Conservation (phyloP, 2,329 filamentous ascomycete genomes). For the Penicillium sp. region DNA sequence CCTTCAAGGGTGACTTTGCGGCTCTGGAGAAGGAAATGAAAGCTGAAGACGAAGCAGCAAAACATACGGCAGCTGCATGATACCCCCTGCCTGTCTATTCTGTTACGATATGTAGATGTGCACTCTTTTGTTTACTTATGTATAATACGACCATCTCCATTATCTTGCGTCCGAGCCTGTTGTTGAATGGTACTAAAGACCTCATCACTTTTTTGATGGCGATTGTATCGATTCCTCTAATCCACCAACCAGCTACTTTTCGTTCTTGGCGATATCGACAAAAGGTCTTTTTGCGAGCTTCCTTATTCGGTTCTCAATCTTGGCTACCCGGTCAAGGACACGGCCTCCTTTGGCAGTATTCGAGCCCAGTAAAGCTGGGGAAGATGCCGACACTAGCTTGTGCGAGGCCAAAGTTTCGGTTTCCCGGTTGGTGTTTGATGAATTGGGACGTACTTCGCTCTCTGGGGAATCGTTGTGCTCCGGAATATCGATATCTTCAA, state of each 20-base stretch:
- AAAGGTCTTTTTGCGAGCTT: neutral
- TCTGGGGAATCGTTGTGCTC: neutral
- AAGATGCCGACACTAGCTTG: neutral
- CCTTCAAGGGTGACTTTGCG: constrained; percentile 49
- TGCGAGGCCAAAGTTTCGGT: neutral
- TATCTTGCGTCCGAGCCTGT: neutral
- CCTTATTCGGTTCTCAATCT: neutral
- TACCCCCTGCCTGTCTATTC: constrained; percentile 2
- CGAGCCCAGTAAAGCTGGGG: neutral
- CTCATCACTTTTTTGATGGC: too few species aligned
- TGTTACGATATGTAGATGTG: constrained; percentile 18
- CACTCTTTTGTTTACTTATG: constrained; percentile 1
- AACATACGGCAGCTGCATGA: constrained; percentile 27
- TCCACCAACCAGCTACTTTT: neutral
- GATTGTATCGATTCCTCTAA: too few species aligned
- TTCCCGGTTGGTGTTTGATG: neutral
- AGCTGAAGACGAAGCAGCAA: constrained; percentile 42
- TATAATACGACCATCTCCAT: constrained; percentile 10
- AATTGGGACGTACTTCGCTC: neutral
- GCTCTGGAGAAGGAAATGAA: constrained; percentile 46
- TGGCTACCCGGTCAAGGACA: neutral
- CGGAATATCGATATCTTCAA: neutral
- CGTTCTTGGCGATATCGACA: neutral
- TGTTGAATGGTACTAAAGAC: neutral
- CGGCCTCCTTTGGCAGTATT: neutral